A percentile compares a stretch with the other conserved stretches of the same genome.
Conservation (phyloP, 495 filamentous ascomycete genomes). For the Penicillium daleae region DNA sequence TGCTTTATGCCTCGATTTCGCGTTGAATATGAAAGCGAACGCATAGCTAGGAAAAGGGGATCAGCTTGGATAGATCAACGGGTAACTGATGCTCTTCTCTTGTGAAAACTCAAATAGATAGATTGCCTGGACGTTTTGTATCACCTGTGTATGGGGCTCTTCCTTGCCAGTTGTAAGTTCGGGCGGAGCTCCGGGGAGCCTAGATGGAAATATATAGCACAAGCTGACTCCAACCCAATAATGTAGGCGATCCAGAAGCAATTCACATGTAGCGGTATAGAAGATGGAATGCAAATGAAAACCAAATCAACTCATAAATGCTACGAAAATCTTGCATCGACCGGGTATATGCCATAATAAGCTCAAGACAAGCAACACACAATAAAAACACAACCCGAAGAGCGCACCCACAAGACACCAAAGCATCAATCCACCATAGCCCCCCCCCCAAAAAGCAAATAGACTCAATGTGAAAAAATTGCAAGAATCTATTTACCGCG, state of each 20-base stretch:
- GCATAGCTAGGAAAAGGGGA: no score
- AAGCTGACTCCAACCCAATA: neutral
- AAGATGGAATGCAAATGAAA: neutral
- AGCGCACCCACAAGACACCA: conserved; percentile 9
- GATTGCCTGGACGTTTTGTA: neutral
- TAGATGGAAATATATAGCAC: neutral
- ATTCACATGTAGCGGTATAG: neutral
- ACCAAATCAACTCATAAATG: neutral
- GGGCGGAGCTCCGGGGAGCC: neutral
- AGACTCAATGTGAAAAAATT: conserved; percentile 6
- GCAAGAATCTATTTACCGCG: conserved; percentile 7
- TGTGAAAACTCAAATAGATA: neutral
- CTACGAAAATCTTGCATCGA: conserved; percentile 23
- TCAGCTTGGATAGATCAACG: neutral
- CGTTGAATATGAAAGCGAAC: neutral
- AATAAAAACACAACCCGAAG: conserved; percentile 1
- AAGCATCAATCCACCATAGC: neutral
- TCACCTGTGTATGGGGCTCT: neutral
- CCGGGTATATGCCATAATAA: conserved; percentile 33
- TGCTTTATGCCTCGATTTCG: neutral
- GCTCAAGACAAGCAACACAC: conserved; percentile 8
- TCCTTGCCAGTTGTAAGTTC: neutral
- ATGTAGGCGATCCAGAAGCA: neutral
- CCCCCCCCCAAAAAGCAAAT: neutral
- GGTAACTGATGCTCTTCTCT: neutral